Evolutionary conservation across 768 basidiomycete species (phyloP), one percentile per base, ranked within the genome.

Genomic region (Boletus huronensis): DNA sequence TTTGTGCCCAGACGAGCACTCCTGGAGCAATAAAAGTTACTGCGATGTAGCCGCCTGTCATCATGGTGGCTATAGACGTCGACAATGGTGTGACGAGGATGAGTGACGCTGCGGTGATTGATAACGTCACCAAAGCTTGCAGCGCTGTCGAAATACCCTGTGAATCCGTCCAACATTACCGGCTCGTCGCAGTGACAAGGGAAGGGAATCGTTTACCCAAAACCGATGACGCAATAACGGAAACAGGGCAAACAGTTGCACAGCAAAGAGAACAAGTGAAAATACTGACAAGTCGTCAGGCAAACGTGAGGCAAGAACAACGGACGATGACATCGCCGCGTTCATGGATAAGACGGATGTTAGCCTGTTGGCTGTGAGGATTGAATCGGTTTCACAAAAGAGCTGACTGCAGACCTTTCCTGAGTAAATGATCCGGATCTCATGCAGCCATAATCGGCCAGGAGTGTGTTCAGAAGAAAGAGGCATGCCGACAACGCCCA

Each of bases 401-500:
- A 54, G 52, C 32, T 50, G 58, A 53, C 26, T 44, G 47, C 70
- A 62, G 60, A 85, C 88, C 86, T 80, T 74, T 87, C 87, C 54
- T 80, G 81, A 35, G 75, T 66, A 54, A 74, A 75, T 54, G 73
- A 76, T 52, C 73, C 68, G 40, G 71, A 67, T 53, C 74, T 71
- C 50, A 74, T 72, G 55, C 79, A 76, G 56, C 83, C 81, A 68
- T 93, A 96, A 71, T 97, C 93, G 14, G 89, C 89, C 45, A 98
- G 74, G 54, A 95, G 74, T 19, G 85, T 78, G 67, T 95, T 93
- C 36, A 97, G 74, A 49, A 83, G 75, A 70, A 98, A 91, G 41
- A 98, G 81, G 48, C 79, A 77, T 4, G 90, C 90, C n/a, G 93
- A 83, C 48, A 98, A 73, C 6, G 96, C 94, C 93, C 93, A 98